A percentile compares a stretch with the other conserved stretches of the same genome.
phyloP scores from a whole-genome alignment of 805 yeast species.

The Zygosaccharomyces bisporus region DNA sequence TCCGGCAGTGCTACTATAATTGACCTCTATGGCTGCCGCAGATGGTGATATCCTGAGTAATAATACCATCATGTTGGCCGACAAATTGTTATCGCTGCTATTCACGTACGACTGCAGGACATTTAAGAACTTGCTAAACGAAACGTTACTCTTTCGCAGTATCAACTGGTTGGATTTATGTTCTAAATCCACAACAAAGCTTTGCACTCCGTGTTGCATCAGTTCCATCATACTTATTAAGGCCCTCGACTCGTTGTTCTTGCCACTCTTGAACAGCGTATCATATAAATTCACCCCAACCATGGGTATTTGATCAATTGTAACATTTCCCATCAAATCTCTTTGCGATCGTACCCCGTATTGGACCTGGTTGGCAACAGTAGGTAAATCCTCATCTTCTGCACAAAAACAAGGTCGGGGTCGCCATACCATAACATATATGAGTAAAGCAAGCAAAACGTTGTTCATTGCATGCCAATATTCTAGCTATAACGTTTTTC shows the following conservation, averaged over 20 bases:
- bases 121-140: conserved; percentile 27
- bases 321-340: conserved; percentile 41
- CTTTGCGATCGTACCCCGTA: conserved; percentile 45
- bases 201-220: conserved; percentile 44
- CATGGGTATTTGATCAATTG: conserved; percentile 40
- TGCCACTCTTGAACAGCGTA: conserved; percentile 28
- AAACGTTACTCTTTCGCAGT: conserved; percentile 20
- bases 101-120: conserved; percentile 36
- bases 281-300: conserved; percentile 40
- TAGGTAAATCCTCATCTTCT: conserved; percentile 17
- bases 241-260: conserved; percentile 36
- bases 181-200: conserved; percentile 52
- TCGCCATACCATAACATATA: conserved; percentile 4
- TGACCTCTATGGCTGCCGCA: conserved; percentile 6
- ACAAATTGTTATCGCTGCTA: conserved; percentile 44
- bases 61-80: conserved; percentile 43
- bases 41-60: conserved; percentile 35
- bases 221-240: conserved; percentile 32
- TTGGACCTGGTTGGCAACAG: conserved; percentile 30
- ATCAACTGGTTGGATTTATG: conserved; percentile 44
- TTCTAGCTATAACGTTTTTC: background rate
- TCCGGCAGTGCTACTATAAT: conserved; percentile 16
- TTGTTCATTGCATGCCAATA: conserved; percentile 1
- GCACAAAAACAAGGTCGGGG: conserved; percentile 2
- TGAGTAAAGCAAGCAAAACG: background rate